Percentiles rank a stretch among this genome's conserved stretches.
These are phyloP conservation scores for Quercus alba DNA, from an alignment of 306 rosid genomes.

Conservation along the genomic window DNA sequence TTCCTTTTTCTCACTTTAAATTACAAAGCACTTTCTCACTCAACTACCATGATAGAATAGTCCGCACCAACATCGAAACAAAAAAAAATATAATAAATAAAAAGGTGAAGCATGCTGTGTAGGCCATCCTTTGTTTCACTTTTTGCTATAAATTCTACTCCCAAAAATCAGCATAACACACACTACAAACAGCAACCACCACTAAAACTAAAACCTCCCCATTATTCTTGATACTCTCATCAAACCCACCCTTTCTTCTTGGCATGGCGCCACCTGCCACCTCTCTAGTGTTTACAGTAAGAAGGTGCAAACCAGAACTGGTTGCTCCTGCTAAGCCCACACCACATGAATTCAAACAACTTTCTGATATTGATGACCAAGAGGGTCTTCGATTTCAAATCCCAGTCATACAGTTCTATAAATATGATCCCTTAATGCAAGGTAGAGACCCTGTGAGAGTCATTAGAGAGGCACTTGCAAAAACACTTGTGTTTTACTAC, in stretches of 20 bases:
- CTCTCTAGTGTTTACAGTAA: constrained; percentile 25
- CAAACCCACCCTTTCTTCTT: background rate
- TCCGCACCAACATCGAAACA: no score
- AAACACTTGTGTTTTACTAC: constrained; percentile 35
- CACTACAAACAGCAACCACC: no score
- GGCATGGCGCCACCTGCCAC: background rate
- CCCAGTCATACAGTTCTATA: constrained; percentile 34
- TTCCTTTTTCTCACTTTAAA: no score
- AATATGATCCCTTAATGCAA: constrained; percentile 22
- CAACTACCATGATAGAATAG: no score
- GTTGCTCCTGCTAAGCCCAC: constrained; percentile 31
- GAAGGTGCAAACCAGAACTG: constrained; percentile 18
- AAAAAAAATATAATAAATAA: no score
- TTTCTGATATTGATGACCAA: constrained; percentile 44
- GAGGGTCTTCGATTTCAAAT: constrained; percentile 38
- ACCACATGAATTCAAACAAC: constrained; percentile 27
- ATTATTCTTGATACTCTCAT: background rate
- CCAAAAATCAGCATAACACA: no score
- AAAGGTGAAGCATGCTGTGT: no score
- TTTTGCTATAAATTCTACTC: no score
- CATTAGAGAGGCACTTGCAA: constrained; percentile 32
- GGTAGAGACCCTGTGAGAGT: constrained; percentile 32
- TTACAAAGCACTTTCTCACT: no score
- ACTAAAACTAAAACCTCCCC: no score
- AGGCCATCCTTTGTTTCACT: no score